A percentile compares a stretch with the other conserved stretches of the same genome.
These are phyloP conservation scores for Metahyphopichia silvanorum DNA, from an alignment of 805 yeast genomes.

Conservation along the genomic window DNA sequence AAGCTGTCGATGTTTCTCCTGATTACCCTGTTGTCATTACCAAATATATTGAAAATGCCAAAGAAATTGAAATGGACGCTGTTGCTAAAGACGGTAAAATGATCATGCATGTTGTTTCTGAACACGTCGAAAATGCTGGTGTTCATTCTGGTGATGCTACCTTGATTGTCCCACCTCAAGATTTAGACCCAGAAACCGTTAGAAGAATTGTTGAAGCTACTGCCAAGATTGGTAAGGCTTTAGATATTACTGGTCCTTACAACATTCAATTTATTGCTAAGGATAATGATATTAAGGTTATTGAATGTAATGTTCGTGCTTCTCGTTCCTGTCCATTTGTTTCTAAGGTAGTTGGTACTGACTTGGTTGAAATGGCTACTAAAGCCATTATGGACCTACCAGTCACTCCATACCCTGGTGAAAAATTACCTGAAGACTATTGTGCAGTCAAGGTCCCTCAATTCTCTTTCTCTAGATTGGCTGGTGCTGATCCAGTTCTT, in stretches of 20 bases:
- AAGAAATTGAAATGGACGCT: constrained; percentile 98
- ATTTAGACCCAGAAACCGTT: constrained; percentile 87
- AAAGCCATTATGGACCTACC: constrained; percentile 91
- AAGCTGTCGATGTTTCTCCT: constrained; percentile 96
- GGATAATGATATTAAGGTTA: constrained; percentile 93
- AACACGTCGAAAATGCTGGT: constrained; percentile 99
- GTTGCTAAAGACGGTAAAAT: constrained; percentile 94
- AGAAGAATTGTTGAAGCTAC: constrained; percentile 90
- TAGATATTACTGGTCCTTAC: constrained; percentile 95
- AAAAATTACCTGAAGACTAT: constrained; percentile 85
- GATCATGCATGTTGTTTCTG: constrained; percentile 96
- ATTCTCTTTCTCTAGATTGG: constrained; percentile 95
- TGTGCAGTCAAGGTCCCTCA: constrained; percentile 98
- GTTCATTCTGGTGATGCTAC: constrained; percentile 99
- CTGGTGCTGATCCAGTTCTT: constrained; percentile 98
- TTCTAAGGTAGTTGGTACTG: constrained; percentile 95
- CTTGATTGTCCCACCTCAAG: constrained; percentile 94
- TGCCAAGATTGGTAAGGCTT: constrained; percentile 91
- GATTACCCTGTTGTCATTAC: constrained; percentile 98
- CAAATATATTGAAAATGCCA: constrained; percentile 93
- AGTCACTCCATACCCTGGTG: constrained; percentile 84
- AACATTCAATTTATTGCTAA: constrained; percentile 96
- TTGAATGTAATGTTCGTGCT: constrained; percentile 98
- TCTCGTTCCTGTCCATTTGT: constrained; percentile 99
- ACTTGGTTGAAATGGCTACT: constrained; percentile 95